A percentile compares a stretch with the other conserved stretches of the same genome.
These are phyloP conservation scores for Telfairia occidentalis DNA, from an alignment of 331 rosid genomes.

Conservation along the genomic window DNA sequence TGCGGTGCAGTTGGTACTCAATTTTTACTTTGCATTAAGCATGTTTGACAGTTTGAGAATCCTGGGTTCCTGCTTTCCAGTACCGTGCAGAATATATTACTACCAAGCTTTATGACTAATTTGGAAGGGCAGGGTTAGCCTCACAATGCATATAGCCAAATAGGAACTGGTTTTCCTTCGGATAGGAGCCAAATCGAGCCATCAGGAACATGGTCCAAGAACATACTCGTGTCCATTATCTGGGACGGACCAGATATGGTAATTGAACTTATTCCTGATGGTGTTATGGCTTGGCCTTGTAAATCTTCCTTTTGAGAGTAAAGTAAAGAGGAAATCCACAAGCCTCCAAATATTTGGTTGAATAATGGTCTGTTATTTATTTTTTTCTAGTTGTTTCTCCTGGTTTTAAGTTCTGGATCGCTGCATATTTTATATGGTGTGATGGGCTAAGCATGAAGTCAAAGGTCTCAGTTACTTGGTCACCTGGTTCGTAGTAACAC, in stretches of 20 bases:
- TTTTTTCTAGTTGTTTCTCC: background rate
- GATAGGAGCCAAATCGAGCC: background rate
- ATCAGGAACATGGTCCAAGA: conserved; percentile 10
- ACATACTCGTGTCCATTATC: background rate
- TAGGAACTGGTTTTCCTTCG: background rate
- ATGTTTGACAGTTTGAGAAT: conserved; percentile 6
- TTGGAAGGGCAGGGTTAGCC: conserved; percentile 2
- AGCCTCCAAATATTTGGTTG: background rate
- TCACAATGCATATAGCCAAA: background rate
- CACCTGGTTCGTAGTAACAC: background rate
- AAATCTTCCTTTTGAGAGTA: conserved; percentile 2
- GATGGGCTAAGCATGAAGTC: background rate
- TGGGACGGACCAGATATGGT: background rate
- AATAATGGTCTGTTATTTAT: background rate
- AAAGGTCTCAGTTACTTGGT: background rate
- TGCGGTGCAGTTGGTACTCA: background rate
- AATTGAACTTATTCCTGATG: background rate
- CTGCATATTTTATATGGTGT: background rate
- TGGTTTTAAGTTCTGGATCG: background rate
- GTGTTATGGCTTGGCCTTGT: background rate
- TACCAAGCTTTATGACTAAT: conserved; percentile 3
- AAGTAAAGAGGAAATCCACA: background rate
- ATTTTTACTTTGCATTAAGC: background rate
- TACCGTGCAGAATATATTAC: conserved; percentile 3
- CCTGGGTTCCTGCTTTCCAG: background rate